Base-by-base conservation (phyloP, 345 rosid species). In the Salix brachista region DNA sequence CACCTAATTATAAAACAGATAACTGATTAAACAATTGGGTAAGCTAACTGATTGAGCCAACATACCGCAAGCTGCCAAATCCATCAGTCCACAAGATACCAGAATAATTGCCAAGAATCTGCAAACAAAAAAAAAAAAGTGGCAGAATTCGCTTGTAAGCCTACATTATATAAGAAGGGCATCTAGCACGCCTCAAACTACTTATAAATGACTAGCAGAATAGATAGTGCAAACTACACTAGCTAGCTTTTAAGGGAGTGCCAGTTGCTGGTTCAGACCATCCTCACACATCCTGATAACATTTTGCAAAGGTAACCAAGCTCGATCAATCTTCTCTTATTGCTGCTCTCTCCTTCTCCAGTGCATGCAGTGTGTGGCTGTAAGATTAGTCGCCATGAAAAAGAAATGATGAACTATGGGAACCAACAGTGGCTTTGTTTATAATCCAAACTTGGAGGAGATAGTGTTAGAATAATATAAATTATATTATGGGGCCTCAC, bases 11-110 rank as follows among this genome's bases (percentile, higher is more conserved):
- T 37, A 13, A 69, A 48, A 18, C n/a, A 30, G 5, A 71, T 36
- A 36, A 1, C 1, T 5, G 52, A 76, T 75, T 75, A 80, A 42
- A 54, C 50, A 65, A 80, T 52, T 37, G 56, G 65, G 42, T 65
- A 52, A 10, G 50, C 83, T 30, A 75, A 65, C 70, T 32, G 65
- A 66, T 65, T 30, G 71, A 60, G 19, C 28, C 69, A 66, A 60
- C 77, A 16, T 36, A 36, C 37, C 37, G 37, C 37, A 36, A 36
- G 37, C 37, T 36, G 37, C 37, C 37, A 36, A 36, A 36, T 36
- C 37, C 37, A 36, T 5, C 37, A 36, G 37, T 5, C 37, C 37
- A 36, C 37, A 36, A 36, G 37, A 36, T 5, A 36, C 37, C 37
- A 36, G 37, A 36, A 36, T 36, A 36, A 36, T 5, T 34, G 36